Conservation (phyloP, 2,329 filamentous ascomycete genomes). For the Colletotrichum euphorbiae region DNA sequence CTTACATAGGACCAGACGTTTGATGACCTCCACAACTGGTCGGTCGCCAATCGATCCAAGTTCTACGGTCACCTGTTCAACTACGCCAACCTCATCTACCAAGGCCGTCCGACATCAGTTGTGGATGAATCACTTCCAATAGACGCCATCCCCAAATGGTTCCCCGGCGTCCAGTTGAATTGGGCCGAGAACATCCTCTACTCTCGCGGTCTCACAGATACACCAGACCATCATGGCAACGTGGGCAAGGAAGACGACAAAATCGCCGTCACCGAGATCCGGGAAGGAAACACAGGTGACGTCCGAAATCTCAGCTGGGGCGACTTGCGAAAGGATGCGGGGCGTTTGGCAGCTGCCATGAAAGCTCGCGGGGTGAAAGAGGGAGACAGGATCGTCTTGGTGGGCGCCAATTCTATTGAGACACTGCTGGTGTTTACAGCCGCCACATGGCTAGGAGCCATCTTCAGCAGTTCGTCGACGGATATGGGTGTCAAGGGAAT, state of each 20-base stretch:
- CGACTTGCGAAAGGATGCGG: constrained; percentile 71
- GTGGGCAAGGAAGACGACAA: constrained; percentile 76
- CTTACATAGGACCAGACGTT: constrained; percentile 64
- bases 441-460: constrained; percentile 74
- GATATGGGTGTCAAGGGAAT: constrained; percentile 87
- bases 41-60: constrained; percentile 67
- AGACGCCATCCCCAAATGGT: constrained; percentile 80
- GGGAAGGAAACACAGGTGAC: constrained; percentile 69
- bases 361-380: constrained; percentile 71
- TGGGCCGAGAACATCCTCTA: constrained; percentile 86
- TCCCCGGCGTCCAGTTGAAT: constrained; percentile 78
- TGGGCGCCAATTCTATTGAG: constrained; percentile 80
- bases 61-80: constrained; percentile 77
- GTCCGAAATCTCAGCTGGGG: constrained; percentile 73
- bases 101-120: constrained; percentile 67
- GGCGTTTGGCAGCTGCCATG: constrained; percentile 73
- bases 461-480: constrained; percentile 82
- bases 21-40: constrained; percentile 77
- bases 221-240: constrained; percentile 60
- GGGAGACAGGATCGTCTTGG: constrained; percentile 81
- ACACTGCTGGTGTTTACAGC: constrained; percentile 79
- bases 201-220: constrained; percentile 56
- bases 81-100: constrained; percentile 70
- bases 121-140: constrained; percentile 79
- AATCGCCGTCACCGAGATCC: constrained; percentile 78